A percentile compares a stretch with the other conserved stretches of the same genome.
These are phyloP conservation scores for Podila verticillata DNA, from an alignment of 192 early-diverging fungal species.

Conservation along the genomic window DNA sequence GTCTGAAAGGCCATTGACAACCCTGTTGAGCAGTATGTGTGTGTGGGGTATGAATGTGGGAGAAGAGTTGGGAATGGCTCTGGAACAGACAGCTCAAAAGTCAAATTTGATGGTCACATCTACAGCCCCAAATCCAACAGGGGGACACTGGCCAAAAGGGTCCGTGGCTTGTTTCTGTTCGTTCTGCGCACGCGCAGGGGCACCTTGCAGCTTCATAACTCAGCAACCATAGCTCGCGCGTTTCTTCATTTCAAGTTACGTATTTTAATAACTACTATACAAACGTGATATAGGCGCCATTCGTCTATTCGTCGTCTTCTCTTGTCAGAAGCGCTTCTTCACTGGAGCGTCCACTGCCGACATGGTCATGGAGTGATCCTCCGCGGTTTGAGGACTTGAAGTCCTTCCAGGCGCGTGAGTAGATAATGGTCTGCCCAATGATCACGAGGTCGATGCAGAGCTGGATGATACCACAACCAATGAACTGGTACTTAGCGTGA, in stretches of 20 bases:
- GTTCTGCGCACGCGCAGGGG: too few species aligned
- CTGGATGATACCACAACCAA: slow-evolving; percentile 64
- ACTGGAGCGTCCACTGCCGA: background rate
- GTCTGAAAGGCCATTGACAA: slow-evolving; percentile 9
- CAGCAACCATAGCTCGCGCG: too few species aligned
- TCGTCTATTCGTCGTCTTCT: background rate
- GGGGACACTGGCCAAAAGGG: too few species aligned
- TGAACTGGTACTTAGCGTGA: slow-evolving; percentile 60
- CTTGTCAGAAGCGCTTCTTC: background rate
- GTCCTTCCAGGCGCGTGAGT: slow-evolving; percentile 46
- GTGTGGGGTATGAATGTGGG: background rate
- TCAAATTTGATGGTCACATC: too few species aligned
- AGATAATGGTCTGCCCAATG: slow-evolving; percentile 61
- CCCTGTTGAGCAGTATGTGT: background rate
- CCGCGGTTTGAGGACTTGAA: background rate
- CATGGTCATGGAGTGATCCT: background rate
- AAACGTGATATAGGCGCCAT: background rate
- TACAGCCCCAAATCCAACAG: too few species aligned
- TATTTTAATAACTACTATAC: too few species aligned
- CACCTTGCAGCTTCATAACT: too few species aligned
- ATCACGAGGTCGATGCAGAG: slow-evolving; percentile 61
- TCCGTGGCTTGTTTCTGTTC: too few species aligned
- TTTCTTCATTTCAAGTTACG: too few species aligned
- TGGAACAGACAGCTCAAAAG: background rate
- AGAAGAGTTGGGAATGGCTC: background rate